A percentile compares a stretch with the other conserved stretches of the same genome.
Evolutionary conservation across 306 rosid species (phyloP).

Genomic region (Cicer bijugum): DNA sequence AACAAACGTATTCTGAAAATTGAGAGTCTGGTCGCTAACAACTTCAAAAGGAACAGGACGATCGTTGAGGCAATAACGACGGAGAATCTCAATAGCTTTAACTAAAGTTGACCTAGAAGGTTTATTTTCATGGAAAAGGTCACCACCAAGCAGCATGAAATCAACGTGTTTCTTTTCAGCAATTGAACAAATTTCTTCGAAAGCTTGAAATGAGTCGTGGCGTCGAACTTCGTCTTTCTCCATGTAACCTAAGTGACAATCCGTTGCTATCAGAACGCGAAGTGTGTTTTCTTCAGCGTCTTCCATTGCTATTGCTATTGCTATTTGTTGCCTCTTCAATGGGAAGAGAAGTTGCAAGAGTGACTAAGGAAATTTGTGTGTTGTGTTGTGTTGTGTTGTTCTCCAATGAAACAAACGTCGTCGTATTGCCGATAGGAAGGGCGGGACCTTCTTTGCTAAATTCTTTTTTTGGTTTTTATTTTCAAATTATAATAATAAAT

Average conservation of each 20-base stretch:
- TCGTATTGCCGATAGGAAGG: background rate
- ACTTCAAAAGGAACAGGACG: constrained; percentile 88
- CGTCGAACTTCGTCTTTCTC: constrained; percentile 97
- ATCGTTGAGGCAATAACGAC: constrained; percentile 84
- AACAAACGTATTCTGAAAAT: constrained; percentile 72
- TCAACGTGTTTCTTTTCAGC: constrained; percentile 69
- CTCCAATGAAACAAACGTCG: background rate
- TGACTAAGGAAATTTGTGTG: background rate
- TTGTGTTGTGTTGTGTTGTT: background rate
- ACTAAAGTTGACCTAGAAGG: constrained; percentile 90
- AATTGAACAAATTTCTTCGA: constrained; percentile 89
- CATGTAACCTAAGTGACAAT: constrained; percentile 94
- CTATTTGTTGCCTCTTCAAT: background rate
- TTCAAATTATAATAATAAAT: too few species aligned
- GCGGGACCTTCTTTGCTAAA: constrained; percentile 1
- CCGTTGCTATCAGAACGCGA: constrained; percentile 89
- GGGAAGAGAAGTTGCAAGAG: background rate
- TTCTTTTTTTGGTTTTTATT: too few species aligned
- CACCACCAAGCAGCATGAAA: constrained; percentile 85
- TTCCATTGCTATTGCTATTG: constrained; percentile 50
- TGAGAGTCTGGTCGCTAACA: constrained; percentile 94
- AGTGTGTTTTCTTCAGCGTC: constrained; percentile 53
- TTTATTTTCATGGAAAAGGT: constrained; percentile 96
- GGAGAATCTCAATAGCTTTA: constrained; percentile 87
- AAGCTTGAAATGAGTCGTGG: constrained; percentile 89